These are phyloP conservation scores for Cystoisospora suis DNA, from an alignment of 169 alveolate genomes.

Conservation along the genomic window DNA sequence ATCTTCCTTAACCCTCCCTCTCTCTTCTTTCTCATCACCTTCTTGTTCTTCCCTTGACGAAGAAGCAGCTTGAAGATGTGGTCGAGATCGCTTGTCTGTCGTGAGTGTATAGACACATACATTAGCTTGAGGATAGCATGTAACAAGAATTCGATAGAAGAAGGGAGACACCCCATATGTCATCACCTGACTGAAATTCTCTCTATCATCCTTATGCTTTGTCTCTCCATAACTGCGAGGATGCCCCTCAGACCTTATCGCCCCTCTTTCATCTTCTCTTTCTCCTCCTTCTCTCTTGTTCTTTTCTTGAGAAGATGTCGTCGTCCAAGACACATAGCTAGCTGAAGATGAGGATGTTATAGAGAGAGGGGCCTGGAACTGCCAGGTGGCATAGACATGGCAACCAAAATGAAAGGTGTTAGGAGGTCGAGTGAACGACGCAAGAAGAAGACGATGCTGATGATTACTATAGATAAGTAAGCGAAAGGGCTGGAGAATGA, in stretches of 20 bases:
- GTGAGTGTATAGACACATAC: background rate
- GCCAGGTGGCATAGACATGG: background rate
- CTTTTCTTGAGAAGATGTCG: too few species aligned
- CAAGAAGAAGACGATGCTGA: background rate
- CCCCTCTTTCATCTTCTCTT: too few species aligned
- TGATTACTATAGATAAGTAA: conserved; percentile 20
- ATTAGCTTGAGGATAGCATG: conserved; percentile 22
- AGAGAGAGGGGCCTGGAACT: background rate
- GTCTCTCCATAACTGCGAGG: background rate
- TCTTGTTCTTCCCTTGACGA: too few species aligned
- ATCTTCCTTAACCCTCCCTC: too few species aligned
- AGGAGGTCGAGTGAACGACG: background rate
- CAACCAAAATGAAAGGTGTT: background rate
- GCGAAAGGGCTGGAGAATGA: conserved; percentile 20
- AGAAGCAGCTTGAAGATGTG: too few species aligned
- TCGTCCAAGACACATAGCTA: background rate
- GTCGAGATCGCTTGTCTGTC: too few species aligned
- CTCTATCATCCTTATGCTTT: too few species aligned
- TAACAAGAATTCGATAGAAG: background rate
- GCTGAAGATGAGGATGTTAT: background rate
- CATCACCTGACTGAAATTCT: background rate
- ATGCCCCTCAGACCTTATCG: too few species aligned
- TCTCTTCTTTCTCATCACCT: too few species aligned
- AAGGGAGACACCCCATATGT: background rate
- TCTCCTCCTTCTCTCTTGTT: too few species aligned